Evolutionary conservation across 352 stramenopile genomes (phyloP), one percentile per base, ranked within the genome.

Genomic region (Phytophthora vignae): DNA sequence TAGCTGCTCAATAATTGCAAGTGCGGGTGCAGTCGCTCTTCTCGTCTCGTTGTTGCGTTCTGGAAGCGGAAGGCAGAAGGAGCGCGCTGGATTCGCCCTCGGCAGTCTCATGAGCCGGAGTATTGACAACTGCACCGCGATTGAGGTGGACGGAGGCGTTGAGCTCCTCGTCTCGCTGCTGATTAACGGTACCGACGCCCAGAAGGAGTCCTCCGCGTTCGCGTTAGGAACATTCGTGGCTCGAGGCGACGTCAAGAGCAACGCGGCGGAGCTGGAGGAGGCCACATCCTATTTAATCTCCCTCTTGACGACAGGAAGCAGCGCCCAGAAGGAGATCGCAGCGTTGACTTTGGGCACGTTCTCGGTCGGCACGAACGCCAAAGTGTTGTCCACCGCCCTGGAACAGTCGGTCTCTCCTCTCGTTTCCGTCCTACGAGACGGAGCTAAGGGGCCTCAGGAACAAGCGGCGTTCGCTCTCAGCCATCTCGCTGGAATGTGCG

Each of bases 401-500:
- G 63, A 55, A 9, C 50, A 21, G 19, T 48, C 59, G 4, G 40
- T 58, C 6, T 2, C 19, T 17, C 33, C 59, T 15, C 59, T 66
- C 10, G 11, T 56, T 29, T 19, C 29, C 0, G 11, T 66, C 1
- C 8, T 66, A 1, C 46, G 21, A 50, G 6, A 12, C 22, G 59
- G 48, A 58, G 19, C 11, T 9, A 48, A 56, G 3, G 46, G 19
- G 0, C 48, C 29, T 31, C 48, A 52, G 5, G 29, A 66, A 15
- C 29, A 48, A 27, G 48, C 59, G 9, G 55, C 63, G 15, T 64
- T 58, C 57, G 63, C 54, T 6, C 46, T 70, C 21, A 46, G 50
- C 4, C 36, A 54, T 57, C 17, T 70, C 11, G 63, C 54, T 31
- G 29, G 40, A 1, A 44, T 63, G 5, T 59, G 56, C 27, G 55